Evolutionary conservation across 1,284 basidiomycete species (phyloP), one percentile per base, ranked within the genome.

Genomic region (Inonotus hispidus): DNA sequence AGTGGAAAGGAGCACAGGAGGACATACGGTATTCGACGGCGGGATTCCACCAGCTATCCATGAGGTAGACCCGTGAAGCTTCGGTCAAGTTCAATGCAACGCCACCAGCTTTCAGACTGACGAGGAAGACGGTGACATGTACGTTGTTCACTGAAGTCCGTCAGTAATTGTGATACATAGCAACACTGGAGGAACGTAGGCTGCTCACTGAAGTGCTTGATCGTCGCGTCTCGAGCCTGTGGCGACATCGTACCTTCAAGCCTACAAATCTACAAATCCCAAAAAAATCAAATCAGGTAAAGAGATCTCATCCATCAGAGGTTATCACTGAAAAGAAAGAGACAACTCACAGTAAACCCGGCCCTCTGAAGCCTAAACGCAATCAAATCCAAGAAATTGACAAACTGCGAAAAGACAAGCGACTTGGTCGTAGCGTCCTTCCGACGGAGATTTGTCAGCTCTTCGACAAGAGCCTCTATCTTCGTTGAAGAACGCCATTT

Each of bases 181-280:
- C 38, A 38, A 4, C 14, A 29, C 60, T 43, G n/a, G 47, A 55
- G 45, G n/a, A n/a, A n/a, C n/a, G n/a, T 25, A 6, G 21, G 29
- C 7, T 19, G 73, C 87, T 54, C 70, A 93, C 92, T 96, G 73
- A 97, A 97, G 72, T 97, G 84, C 72, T 95, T 87, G 71, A 97
- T 96, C 6, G 95, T 97, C 0, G 92, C 90, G 74, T 98, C 93
- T 66, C 96, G 85, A 59, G 95, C 95, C 71, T 96, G 92, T 16
- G 96, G 96, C 21, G 89, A 90, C 96, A 99, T 99, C 21, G 92
- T 93, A 56, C 97, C 97, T 73, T 98, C 94, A 50, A 99, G 77
- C 43, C 97, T 89, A 71, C 95, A 98, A 60, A 97, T 86, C 87
- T 95, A 70, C n/a, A 53, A n/a, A 57, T 60, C 45, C n/a, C n/a